Evolutionary conservation across 2,329 filamentous ascomycete species (phyloP), one percentile per base, ranked within the genome.

Genomic region (Tympanopsis confertula): DNA sequence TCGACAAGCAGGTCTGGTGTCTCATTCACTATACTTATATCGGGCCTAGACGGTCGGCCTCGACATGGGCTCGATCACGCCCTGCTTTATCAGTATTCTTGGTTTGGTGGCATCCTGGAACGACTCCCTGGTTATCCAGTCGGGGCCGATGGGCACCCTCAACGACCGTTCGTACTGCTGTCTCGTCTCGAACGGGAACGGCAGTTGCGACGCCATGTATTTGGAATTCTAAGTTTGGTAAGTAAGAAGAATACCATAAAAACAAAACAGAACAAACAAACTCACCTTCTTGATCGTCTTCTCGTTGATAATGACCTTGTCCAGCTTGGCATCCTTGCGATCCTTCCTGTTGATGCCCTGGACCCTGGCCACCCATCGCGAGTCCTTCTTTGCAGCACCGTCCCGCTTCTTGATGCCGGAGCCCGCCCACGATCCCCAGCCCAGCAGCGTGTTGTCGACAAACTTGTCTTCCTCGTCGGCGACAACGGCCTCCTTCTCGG

Each of bases 71-170:
- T 77, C 73, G 58, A 98, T 87, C 47, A 93, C 71, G 35, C 91
- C 91, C 62, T 88, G 85, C 68, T 94, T 95, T 57, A 94, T 66
- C 57, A 96, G 68, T 46, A 96, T 74, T 50, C 86, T 77, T 41
- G 91, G 91, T 71, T 89, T 94, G 42, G 84, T 94, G 43, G 75
- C 75, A 49, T 82, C 77, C 66, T 96, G 88, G 71, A 91, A 91
- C 13, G 83, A 86, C 65, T 86, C 78, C 72, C 94, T 95, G n/a
- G 89, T 96, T 48, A 80, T 78, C 88, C 89, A 98, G 60, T 98
- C 89, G 13, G 83, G 86, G 1, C 91, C 91, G 42, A 96, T 76
- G 1, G 91, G 91, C 47, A 95, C 62, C 32, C 89, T 71, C 41
- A 96, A 65, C 45, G 82, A 84, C 37, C 89, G 69, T 67, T 98